Percentiles rank a stretch among this genome's conserved stretches.
Evolutionary conservation across 306 rosid species (phyloP).

Genomic region (Hippophae gyantsensis): DNA sequence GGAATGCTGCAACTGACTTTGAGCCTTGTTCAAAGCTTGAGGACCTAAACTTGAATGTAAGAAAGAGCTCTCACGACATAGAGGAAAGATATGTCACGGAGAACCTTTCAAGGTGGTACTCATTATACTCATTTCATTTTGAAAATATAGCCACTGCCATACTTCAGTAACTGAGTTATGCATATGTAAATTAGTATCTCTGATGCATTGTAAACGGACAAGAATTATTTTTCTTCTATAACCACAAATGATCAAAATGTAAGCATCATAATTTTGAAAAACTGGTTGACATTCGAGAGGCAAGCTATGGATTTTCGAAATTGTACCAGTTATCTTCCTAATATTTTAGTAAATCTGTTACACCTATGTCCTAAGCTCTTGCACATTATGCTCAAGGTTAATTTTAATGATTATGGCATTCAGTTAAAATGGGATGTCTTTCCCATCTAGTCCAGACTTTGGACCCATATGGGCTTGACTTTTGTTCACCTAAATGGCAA

Average conservation of each 20-base stretch:
- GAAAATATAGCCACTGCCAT: not conserved
- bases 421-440: too few relatives aligned
- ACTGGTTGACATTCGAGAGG: not conserved
- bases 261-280: not conserved
- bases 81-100: slow-evolving; percentile 31
- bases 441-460: too few relatives aligned
- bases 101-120: slow-evolving; percentile 47
- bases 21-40: slow-evolving; percentile 95
- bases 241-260: too few relatives aligned
- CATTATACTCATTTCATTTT: slow-evolving; percentile 11
- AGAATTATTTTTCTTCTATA: not conserved
- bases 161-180: not conserved
- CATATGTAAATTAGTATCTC: too few relatives aligned
- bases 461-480: too few relatives aligned
- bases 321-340: too few relatives aligned
- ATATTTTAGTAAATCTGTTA: too few relatives aligned
- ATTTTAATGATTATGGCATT: too few relatives aligned
- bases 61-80: slow-evolving; percentile 44
- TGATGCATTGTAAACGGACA: too few relatives aligned
- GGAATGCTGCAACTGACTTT: slow-evolving; percentile 61
- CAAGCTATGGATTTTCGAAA: not conserved
- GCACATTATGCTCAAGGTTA: too few relatives aligned
- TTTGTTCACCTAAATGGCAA: too few relatives aligned
- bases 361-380: too few relatives aligned
- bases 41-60: slow-evolving; percentile 82